phyloP scores from a whole-genome alignment of 2,329 filamentous ascomycete species.

The Beauveria asiatica region DNA sequence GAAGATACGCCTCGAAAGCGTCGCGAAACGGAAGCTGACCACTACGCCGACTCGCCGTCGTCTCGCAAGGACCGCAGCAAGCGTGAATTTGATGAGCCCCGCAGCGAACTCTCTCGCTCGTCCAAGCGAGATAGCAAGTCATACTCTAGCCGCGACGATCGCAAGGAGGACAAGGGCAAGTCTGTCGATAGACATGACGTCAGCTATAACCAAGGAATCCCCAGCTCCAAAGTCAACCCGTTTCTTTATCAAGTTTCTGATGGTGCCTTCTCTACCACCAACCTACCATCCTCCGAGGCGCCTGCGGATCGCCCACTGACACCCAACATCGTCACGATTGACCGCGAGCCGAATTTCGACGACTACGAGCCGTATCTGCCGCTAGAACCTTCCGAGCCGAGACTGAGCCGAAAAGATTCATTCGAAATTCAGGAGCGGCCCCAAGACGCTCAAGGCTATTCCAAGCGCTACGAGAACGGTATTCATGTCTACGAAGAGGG shows the following conservation, averaged over 20 bases:
- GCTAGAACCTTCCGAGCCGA: conserved; percentile 21
- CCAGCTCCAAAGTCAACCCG: conserved; percentile 38
- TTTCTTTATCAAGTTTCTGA: conserved; percentile 50
- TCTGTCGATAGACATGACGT: conserved; percentile 9
- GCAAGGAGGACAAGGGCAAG: conserved; percentile 21
- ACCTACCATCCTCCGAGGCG: conserved; percentile 27
- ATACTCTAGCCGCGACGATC: conserved; percentile 20
- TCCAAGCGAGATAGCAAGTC: conserved; percentile 18
- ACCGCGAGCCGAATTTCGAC: conserved; percentile 44
- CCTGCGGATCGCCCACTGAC: conserved; percentile 37
- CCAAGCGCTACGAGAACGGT: conserved; percentile 17
- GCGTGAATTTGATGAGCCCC: conserved; percentile 22
- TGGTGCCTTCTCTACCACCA: conserved; percentile 41
- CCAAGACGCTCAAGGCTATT: conserved; percentile 16
- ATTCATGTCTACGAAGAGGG: conserved; percentile 27
- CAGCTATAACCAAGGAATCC: conserved; percentile 16
- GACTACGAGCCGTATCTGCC: conserved; percentile 23
- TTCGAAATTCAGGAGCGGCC: conserved; percentile 33
- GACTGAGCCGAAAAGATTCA: conserved; percentile 41
- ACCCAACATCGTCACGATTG: conserved; percentile 44
- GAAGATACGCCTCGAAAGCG: conserved; percentile 22
- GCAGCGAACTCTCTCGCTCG: conserved; percentile 18
- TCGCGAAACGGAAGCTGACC: conserved; percentile 19
- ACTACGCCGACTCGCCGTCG: conserved; percentile 17
- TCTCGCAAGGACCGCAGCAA: conserved; percentile 20